Conservation (phyloP, 2,329 filamentous ascomycete genomes). For the Aureobasidium uvarum region DNA sequence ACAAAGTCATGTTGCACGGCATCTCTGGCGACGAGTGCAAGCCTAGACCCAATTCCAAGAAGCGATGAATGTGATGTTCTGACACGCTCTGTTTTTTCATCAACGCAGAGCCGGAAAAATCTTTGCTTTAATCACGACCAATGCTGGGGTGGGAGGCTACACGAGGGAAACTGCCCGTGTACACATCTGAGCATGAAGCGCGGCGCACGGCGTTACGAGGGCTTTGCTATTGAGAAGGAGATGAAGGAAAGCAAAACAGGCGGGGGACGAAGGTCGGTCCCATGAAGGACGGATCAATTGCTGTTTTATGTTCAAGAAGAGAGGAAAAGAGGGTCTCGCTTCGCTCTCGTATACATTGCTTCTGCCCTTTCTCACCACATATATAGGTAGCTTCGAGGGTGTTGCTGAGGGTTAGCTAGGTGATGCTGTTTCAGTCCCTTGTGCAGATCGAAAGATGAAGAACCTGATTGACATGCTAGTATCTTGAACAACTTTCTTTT, state of each 20-base stretch:
- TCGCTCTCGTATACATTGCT: neutral
- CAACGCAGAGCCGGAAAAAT: neutral
- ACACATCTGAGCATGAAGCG: slow-evolving; percentile 17
- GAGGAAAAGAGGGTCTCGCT: neutral
- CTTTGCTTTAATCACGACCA: slow-evolving; percentile 19
- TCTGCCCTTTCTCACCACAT: neutral
- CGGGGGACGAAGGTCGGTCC: neutral
- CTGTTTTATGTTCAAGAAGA: neutral
- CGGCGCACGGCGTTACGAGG: slow-evolving; percentile 26
- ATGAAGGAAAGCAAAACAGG: neutral
- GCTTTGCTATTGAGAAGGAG: neutral
- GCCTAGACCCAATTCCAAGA: slow-evolving; percentile 49
- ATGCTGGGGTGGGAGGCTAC: neutral
- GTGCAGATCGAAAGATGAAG: neutral
- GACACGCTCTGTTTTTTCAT: neutral
- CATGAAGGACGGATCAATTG: neutral
- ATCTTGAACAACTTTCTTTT: neutral
- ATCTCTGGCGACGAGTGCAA: slow-evolving; percentile 52
- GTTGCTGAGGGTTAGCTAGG: neutral
- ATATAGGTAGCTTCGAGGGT: neutral
- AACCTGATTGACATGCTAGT: neutral
- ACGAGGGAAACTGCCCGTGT: neutral
- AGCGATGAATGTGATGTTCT: slow-evolving; percentile 39
- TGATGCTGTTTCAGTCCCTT: neutral
- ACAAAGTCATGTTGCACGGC: slow-evolving; percentile 53